Evolutionary conservation across 331 rosid genomes (phyloP).

Genomic region (Phaseolus coccineus): DNA sequence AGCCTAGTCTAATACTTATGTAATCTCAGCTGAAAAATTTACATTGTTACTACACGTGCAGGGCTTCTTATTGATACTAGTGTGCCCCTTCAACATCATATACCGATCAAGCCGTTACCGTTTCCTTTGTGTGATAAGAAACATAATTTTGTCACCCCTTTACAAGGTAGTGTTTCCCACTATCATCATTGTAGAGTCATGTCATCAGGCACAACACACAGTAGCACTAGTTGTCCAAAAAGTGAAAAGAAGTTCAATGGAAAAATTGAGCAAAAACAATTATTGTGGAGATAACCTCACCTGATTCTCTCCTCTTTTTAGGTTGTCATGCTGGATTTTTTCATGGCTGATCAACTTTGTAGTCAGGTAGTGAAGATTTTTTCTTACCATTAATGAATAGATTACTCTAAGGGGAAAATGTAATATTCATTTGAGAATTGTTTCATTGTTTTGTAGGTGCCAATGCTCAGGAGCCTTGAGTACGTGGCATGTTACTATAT

Average conservation of each 20-base stretch:
- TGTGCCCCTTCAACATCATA: slow-evolving; percentile 82
- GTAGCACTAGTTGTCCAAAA: slow-evolving; percentile 26
- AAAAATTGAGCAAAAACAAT: background rate
- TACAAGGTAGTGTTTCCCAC: slow-evolving; percentile 76
- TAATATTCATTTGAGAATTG: slow-evolving; percentile 2
- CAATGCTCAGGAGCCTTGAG: slow-evolving; percentile 90
- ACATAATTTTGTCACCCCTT: slow-evolving; percentile 88
- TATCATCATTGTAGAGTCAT: slow-evolving; percentile 34
- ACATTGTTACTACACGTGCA: slow-evolving; percentile 47
- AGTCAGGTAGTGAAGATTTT: slow-evolving; percentile 76
- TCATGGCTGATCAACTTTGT: slow-evolving; percentile 99
- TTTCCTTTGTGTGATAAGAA: slow-evolving; percentile 85
- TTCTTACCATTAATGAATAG: background rate
- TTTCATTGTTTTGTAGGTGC: slow-evolving; percentile 60
- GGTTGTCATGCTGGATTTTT: slow-evolving; percentile 99
- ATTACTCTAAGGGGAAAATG: background rate
- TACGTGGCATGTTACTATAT: slow-evolving; percentile 89
- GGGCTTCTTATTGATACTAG: slow-evolving; percentile 69
- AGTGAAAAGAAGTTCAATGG: background rate
- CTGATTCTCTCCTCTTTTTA: slow-evolving; percentile 39
- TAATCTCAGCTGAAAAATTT: background rate
- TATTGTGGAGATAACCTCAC: slow-evolving; percentile 36
- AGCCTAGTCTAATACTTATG: background rate
- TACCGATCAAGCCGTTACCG: slow-evolving; percentile 83
- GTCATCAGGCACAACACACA: slow-evolving; percentile 44